Conservation (phyloP, 2,329 filamentous ascomycete genomes). For the Trichophyton equinum region DNA sequence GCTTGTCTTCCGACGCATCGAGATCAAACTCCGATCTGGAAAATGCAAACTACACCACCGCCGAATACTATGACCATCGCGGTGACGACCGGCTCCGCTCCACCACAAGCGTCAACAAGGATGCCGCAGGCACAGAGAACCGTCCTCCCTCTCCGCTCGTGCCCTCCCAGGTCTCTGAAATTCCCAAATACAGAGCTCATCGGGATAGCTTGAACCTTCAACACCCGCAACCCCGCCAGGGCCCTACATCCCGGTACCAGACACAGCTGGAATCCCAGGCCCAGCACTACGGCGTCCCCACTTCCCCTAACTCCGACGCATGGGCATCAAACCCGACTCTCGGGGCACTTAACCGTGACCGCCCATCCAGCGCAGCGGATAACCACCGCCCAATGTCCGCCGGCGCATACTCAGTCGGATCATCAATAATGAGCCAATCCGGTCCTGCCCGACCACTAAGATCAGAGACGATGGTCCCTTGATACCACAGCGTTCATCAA, state of each 20-base stretch:
- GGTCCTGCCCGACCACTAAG: slow-evolving; percentile 41
- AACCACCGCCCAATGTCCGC: slow-evolving; percentile 33
- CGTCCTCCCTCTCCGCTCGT: slow-evolving; percentile 50
- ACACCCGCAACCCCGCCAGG: slow-evolving; percentile 52
- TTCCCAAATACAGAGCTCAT: slow-evolving; percentile 53
- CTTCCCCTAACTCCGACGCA: slow-evolving; percentile 33
- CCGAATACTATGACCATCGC: slow-evolving; percentile 34
- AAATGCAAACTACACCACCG: slow-evolving; percentile 44
- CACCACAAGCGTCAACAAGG: slow-evolving; percentile 27
- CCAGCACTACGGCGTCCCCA: slow-evolving; percentile 37
- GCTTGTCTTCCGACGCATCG: slow-evolving; percentile 53
- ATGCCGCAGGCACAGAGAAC: slow-evolving; percentile 33
- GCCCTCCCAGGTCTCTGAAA: slow-evolving; percentile 44
- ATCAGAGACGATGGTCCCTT: slow-evolving; percentile 46
- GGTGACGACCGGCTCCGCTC: slow-evolving; percentile 36
- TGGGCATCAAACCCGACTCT: slow-evolving; percentile 36
- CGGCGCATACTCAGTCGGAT: slow-evolving; percentile 33
- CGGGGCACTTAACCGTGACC: slow-evolving; percentile 19
- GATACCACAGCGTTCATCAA: slow-evolving; percentile 40
- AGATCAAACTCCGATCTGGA: slow-evolving; percentile 65
- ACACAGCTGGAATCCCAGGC: slow-evolving; percentile 50
- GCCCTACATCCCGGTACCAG: slow-evolving; percentile 50
- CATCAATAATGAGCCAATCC: slow-evolving; percentile 24
- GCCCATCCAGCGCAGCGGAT: slow-evolving; percentile 21
- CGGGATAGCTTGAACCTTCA: slow-evolving; percentile 52